phyloP scores from a whole-genome alignment of 495 filamentous ascomycete genomes.

The Aspergillus steynii region DNA sequence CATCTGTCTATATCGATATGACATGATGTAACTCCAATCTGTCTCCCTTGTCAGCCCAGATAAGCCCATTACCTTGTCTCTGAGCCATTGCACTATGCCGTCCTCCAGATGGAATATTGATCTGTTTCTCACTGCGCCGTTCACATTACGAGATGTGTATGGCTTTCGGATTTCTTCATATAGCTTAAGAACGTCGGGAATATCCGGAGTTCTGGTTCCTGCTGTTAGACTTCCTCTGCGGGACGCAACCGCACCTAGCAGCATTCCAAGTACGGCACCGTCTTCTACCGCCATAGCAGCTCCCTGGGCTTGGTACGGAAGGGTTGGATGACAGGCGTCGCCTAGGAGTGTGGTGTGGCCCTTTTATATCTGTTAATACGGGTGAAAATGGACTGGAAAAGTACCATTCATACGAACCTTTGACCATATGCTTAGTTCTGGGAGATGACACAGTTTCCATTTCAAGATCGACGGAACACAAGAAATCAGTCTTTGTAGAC shows the following conservation, averaged over 20 bases:
- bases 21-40: conserved; percentile 18
- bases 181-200: conserved; percentile 36
- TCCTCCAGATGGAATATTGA: conserved; percentile 57
- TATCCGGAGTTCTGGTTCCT: background rate
- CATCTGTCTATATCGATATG: background rate
- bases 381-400: conserved; percentile 2
- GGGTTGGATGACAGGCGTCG: conserved; percentile 59
- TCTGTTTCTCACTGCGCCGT: conserved; percentile 44
- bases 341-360: conserved; percentile 55
- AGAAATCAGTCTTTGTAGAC: conserved; percentile 21
- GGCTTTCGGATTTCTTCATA: conserved; percentile 60
- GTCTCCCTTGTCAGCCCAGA: conserved; percentile 19
- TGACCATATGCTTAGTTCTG: conserved; percentile 44
- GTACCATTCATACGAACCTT: conserved; percentile 28
- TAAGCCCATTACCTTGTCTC: conserved; percentile 31
- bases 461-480: conserved; percentile 33
- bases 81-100: conserved; percentile 43
- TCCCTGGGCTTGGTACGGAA: conserved; percentile 56
- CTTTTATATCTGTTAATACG: conserved; percentile 15
- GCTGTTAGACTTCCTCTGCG: background rate
- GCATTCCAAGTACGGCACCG: conserved; percentile 40
- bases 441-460: conserved; percentile 59
- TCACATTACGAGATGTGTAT: conserved; percentile 52
- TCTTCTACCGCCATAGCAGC: conserved; percentile 45
- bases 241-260: conserved; percentile 27